phyloP scores from a whole-genome alignment of 2,329 filamentous ascomycete species.

The Aureobasidium sp. region DNA sequence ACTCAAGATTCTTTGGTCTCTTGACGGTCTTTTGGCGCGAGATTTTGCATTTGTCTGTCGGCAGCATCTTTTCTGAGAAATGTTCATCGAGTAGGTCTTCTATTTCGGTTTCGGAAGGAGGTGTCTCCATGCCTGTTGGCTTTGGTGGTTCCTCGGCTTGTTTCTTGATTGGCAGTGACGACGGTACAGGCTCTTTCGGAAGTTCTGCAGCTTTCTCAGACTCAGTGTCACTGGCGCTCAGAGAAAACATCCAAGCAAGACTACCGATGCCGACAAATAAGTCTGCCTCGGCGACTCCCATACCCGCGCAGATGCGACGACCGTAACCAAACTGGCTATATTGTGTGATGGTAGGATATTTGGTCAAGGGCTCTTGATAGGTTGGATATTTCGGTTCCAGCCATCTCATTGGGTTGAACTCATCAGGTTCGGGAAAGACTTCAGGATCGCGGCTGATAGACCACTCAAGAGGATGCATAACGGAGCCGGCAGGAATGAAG shows the following conservation, averaged over 20 bases:
- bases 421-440: not conserved
- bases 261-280: not conserved
- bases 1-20: not conserved
- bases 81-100: not conserved
- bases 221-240: conserved; percentile 19
- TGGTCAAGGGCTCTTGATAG: not conserved
- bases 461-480: not conserved
- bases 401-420: not conserved
- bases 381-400: not conserved
- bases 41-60: not conserved
- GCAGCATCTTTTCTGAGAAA: conserved; percentile 3
- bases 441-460: not conserved
- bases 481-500: not conserved
- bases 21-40: not conserved
- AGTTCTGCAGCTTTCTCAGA: not conserved
- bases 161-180: not conserved
- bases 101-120: conserved; percentile 5
- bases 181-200: not conserved
- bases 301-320: not conserved
- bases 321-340: not conserved
- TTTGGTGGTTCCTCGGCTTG: not conserved
- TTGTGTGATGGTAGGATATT: not conserved
- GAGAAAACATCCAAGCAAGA: conserved; percentile 27
- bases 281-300: not conserved
- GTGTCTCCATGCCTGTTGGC: conserved; percentile 1